Conservation (phyloP, 23 red algal genomes). For the Gracilaria domingensis region DNA sequence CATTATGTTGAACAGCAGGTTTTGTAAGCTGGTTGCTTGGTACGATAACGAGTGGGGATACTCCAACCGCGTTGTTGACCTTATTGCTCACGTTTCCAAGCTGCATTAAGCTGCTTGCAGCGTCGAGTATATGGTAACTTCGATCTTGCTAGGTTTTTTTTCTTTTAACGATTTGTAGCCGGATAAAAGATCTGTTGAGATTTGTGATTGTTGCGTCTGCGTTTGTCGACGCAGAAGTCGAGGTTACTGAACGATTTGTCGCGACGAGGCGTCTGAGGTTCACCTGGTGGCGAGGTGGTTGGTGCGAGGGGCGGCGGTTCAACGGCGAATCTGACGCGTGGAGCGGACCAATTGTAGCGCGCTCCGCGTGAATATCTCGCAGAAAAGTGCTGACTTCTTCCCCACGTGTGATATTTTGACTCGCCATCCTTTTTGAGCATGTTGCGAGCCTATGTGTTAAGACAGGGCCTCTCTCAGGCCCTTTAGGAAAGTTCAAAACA, state of each 20-base stretch:
- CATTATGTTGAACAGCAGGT: constrained; percentile 96
- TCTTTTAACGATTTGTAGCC: not conserved
- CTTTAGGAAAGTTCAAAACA: too few species aligned
- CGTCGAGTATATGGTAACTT: not conserved
- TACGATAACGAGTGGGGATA: constrained; percentile 99
- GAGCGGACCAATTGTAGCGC: not conserved
- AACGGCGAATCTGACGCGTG: not conserved
- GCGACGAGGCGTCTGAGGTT: too few species aligned
- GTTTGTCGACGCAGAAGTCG: too few species aligned
- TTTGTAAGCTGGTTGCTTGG: constrained; percentile 98
- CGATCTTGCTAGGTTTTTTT: not conserved
- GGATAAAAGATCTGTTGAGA: not conserved
- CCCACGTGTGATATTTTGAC: too few species aligned
- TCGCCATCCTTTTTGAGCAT: too few species aligned
- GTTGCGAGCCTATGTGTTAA: too few species aligned
- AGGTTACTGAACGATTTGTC: too few species aligned
- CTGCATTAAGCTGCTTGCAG: constrained; percentile 42
- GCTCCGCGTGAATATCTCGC: not conserved
- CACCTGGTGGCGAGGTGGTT: too few species aligned
- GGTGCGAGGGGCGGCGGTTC: not conserved
- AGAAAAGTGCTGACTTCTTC: too few species aligned
- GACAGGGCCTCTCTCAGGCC: too few species aligned
- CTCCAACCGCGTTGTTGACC: constrained; percentile 97
- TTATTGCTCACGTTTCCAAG: constrained; percentile 91
- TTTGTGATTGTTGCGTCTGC: not conserved